Conservation (phyloP, 768 basidiomycete species). For the Auricularia cornea region DNA sequence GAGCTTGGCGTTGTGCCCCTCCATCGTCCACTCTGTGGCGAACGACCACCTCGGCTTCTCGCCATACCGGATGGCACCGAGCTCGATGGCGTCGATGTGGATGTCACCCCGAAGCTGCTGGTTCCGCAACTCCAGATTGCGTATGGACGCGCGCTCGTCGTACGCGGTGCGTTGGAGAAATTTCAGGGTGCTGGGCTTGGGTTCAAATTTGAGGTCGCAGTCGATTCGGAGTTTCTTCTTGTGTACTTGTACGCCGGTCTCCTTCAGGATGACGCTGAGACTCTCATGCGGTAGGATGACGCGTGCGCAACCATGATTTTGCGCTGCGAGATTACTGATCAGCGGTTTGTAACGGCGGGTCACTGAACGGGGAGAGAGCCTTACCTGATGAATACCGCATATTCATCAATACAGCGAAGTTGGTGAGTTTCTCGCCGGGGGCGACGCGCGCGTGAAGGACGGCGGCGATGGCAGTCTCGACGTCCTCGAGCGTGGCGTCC, state of each 20-base stretch:
- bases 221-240: not conserved
- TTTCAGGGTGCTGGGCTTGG: not conserved
- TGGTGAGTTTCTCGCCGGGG: not conserved
- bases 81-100: not conserved
- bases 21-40: not conserved
- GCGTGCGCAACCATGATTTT: not conserved
- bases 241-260: not conserved
- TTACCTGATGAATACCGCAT: not conserved
- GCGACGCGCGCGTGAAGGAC: too few species aligned
- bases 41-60: not conserved
- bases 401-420: not conserved
- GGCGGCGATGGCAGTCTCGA: too few species aligned
- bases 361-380: not conserved
- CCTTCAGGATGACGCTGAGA: not conserved
- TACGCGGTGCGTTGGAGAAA: not conserved
- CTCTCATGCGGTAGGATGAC: not conserved
- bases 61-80: not conserved
- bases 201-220: not conserved
- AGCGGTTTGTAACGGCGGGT: too few species aligned
- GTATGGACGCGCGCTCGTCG: not conserved
- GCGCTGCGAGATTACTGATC: not conserved
- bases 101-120: slow-evolving; percentile 2
- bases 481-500: too few species aligned
- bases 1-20: not conserved
- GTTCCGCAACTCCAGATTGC: not conserved